These are phyloP conservation scores for Pichia nanzhaoensis DNA, from an alignment of 805 yeast species.

Conservation along the genomic window DNA sequence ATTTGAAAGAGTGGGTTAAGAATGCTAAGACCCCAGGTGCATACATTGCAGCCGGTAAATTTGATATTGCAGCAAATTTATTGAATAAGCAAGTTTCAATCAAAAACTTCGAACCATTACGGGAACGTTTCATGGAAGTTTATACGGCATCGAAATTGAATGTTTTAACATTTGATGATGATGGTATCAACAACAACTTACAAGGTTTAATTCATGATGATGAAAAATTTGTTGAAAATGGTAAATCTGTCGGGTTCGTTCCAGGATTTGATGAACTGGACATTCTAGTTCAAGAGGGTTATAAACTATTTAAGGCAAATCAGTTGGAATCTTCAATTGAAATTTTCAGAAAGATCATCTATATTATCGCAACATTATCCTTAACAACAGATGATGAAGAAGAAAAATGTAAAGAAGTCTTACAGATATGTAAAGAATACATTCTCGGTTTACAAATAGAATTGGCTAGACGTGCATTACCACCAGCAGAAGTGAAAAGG, in stretches of 20 bases:
- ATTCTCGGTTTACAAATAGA: constrained; percentile 90
- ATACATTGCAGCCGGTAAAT: constrained; percentile 92
- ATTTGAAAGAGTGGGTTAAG: constrained; percentile 75
- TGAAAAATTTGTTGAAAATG: constrained; percentile 41
- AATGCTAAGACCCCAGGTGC: constrained; percentile 88
- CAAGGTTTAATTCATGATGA: constrained; percentile 62
- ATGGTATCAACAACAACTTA: constrained; percentile 52
- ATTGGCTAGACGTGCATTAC: constrained; percentile 76
- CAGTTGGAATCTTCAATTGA: constrained; percentile 76
- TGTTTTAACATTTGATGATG: constrained; percentile 61
- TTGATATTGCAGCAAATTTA: constrained; percentile 91
- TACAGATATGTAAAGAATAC: constrained; percentile 78
- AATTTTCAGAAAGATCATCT: constrained; percentile 71
- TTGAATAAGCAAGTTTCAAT: constrained; percentile 86
- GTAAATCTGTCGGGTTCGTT: constrained; percentile 54
- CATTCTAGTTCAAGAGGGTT: constrained; percentile 61
- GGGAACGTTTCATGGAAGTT: constrained; percentile 74
- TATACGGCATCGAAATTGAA: constrained; percentile 75
- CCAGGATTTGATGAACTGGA: constrained; percentile 70
- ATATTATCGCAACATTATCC: constrained; percentile 62
- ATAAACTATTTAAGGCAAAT: constrained; percentile 75
- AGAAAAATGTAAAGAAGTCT: constrained; percentile 61
- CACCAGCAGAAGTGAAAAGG: constrained; percentile 65
- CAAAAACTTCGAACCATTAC: constrained; percentile 79
- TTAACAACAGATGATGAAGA: constrained; percentile 74